Percentiles rank a stretch among this genome's conserved stretches.
Conservation (phyloP, 352 stramenopile genomes). For the Phytophthora kernoviae region DNA sequence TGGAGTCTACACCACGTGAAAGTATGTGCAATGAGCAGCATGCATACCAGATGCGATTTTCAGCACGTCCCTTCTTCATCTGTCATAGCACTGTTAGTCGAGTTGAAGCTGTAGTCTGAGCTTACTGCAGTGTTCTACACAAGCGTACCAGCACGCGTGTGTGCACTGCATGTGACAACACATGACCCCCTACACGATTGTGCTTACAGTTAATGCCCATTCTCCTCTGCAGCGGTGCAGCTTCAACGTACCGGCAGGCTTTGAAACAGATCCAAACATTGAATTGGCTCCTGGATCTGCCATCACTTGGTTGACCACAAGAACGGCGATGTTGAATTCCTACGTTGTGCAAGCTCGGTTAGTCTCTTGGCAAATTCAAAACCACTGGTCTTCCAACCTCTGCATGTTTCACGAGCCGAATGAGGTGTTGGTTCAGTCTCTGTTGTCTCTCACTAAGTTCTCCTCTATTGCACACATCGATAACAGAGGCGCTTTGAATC, state of each 20-base stretch:
- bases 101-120: conserved; percentile 5
- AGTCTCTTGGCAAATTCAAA: neutral
- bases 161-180: conserved; percentile 98
- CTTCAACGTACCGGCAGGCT: conserved; percentile 70
- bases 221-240: conserved; percentile 15
- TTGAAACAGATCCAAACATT: conserved; percentile 87
- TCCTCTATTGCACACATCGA: conserved; percentile 27
- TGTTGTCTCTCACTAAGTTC: conserved; percentile 86
- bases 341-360: conserved; percentile 31
- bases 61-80: conserved; percentile 92
- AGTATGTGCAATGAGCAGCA: conserved; percentile 1
- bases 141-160: conserved; percentile 90
- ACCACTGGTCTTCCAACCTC: conserved; percentile 37
- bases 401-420: conserved; percentile 80
- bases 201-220: neutral
- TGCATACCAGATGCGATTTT: conserved; percentile 86
- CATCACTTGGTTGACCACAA: conserved; percentile 94
- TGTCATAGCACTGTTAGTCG: conserved; percentile 14
- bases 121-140: neutral
- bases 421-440: conserved; percentile 89
- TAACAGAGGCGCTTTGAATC: conserved; percentile 2
- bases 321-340: conserved; percentile 94
- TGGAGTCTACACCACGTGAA: neutral
- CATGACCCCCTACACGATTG: conserved; percentile 56
- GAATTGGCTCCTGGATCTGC: conserved; percentile 81